Evolutionary conservation across 352 stramenopile genomes (phyloP), one percentile per base, ranked within the genome.

Genomic region (Globisporangium uncinulatum): DNA sequence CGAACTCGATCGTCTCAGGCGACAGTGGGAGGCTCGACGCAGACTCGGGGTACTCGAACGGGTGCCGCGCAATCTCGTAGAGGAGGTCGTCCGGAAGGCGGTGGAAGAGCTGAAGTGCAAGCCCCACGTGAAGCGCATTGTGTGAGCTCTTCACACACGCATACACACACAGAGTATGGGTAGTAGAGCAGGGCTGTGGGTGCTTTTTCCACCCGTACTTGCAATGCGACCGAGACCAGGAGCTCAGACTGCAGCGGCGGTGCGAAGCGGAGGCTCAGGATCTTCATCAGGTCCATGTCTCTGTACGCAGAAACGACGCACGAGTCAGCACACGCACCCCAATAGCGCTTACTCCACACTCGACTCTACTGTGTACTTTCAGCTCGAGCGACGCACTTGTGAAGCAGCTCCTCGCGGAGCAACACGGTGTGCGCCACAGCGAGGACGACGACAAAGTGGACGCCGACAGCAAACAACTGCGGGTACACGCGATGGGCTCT

Each of bases 401-500:
- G 60, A n/a, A 95, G 69, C 3, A 97, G 51, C 31, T 89, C 76
- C 15, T 92, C 81, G 31, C 90, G 84, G 55, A 97, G 70, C 15
- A 97, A 62, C 10, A 97, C 81, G 0, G 91, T 92, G 62, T 96
- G 83, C 14, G 89, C 85, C 11, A 94, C 86, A 13, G 81, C 87
- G n/a, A 97, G 64, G 0, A 96, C 61, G 1, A 97, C 87, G 19
- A 97, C 84, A 57, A 97, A 94, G 69, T 97, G 90, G 8, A 97
- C 80, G 0, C 90, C 90, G 14, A 96, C 82, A 19, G 90, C 88
- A 63, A 97, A 96, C 11, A 97, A 64, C 86, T 95, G 37, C 20
- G 34, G 10, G 3, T 13, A 13, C 34, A 8, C 6, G 34, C 34
- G 34, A 39, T 7, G 34, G 34, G 24, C 24, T 20, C 29, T 48